Conservation (phyloP, 2,329 filamentous ascomycete species). For the Epicoccum sorghinum region DNA sequence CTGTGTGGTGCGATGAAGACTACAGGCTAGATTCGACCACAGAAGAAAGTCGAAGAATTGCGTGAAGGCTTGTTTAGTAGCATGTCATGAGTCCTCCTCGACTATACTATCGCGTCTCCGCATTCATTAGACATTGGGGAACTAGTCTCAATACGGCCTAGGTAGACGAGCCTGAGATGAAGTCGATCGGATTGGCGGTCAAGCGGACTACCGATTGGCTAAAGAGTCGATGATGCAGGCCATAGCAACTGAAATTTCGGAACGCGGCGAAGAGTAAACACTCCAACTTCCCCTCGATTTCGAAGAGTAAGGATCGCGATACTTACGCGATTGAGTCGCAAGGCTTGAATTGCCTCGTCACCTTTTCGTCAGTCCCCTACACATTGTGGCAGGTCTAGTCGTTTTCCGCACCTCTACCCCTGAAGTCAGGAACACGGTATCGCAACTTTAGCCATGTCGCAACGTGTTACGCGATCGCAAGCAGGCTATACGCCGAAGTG, state of each 20-base stretch:
- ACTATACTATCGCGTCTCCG: background rate
- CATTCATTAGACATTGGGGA: background rate
- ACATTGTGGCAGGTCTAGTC: slow-evolving; percentile 1
- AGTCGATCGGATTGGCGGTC: background rate
- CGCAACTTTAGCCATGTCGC: slow-evolving; percentile 38
- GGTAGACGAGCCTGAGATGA: background rate
- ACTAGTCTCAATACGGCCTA: slow-evolving; percentile 2
- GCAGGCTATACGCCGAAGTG: slow-evolving; percentile 57
- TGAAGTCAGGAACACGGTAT: slow-evolving; percentile 2
- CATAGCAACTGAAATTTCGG: slow-evolving; percentile 20
- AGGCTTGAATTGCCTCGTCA: background rate
- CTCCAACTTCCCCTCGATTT: slow-evolving; percentile 4
- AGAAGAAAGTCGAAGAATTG: no score
- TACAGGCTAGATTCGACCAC: no score
- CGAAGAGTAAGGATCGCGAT: slow-evolving; percentile 1
- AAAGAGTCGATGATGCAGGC: slow-evolving; percentile 8
- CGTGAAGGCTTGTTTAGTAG: no score
- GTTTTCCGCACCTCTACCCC: slow-evolving; percentile 1
- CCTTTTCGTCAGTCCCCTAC: background rate
- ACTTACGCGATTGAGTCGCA: background rate
- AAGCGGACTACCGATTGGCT: slow-evolving; percentile 15
- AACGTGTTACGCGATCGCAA: slow-evolving; percentile 54
- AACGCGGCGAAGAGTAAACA: slow-evolving; percentile 19
- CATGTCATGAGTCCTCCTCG: no score
- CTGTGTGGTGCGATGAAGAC: no score